Evolutionary conservation across 768 basidiomycete species (phyloP).

Genomic region (Pisolithus orientalis): DNA sequence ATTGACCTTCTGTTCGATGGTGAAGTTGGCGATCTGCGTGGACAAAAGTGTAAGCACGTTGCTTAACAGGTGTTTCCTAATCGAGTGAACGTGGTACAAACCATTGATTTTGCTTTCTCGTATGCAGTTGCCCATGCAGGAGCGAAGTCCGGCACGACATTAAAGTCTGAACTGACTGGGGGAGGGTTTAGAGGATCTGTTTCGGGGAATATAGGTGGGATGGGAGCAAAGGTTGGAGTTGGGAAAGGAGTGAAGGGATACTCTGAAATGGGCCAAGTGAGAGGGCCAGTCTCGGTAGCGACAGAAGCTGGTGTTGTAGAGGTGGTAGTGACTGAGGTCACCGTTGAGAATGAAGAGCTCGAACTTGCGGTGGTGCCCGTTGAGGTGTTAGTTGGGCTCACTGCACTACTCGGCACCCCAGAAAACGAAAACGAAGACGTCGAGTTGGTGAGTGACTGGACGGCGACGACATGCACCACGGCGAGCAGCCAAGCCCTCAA

Average conservation of each 20-base stretch:
- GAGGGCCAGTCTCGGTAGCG: constrained; percentile 15
- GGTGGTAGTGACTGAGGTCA: neutral
- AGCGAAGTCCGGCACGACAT: constrained; percentile 39
- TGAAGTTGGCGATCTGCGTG: constrained; percentile 39
- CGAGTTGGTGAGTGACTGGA: neutral
- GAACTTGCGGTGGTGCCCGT: neutral
- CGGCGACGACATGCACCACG: neutral
- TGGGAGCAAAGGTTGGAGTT: constrained; percentile 47
- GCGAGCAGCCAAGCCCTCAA: neutral
- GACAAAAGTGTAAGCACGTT: too few relatives aligned
- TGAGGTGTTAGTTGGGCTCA: neutral
- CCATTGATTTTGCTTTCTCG: constrained; percentile 50
- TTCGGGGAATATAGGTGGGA: constrained; percentile 47
- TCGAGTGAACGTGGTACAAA: constrained; percentile 21
- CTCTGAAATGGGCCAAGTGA: constrained; percentile 33
- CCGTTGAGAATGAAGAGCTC: neutral
- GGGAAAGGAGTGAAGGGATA: constrained; percentile 56
- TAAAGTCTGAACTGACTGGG: constrained; percentile 35
- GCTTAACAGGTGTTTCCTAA: too few relatives aligned
- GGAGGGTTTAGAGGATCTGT: constrained; percentile 56
- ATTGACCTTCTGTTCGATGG: constrained; percentile 60
- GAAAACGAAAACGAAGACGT: neutral
- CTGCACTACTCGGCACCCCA: neutral
- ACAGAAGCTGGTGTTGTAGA: constrained; percentile 5
- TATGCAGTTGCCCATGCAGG: constrained; percentile 55